phyloP scores from a whole-genome alignment of 2,329 filamentous ascomycete species.

The Penicillium sp. region DNA sequence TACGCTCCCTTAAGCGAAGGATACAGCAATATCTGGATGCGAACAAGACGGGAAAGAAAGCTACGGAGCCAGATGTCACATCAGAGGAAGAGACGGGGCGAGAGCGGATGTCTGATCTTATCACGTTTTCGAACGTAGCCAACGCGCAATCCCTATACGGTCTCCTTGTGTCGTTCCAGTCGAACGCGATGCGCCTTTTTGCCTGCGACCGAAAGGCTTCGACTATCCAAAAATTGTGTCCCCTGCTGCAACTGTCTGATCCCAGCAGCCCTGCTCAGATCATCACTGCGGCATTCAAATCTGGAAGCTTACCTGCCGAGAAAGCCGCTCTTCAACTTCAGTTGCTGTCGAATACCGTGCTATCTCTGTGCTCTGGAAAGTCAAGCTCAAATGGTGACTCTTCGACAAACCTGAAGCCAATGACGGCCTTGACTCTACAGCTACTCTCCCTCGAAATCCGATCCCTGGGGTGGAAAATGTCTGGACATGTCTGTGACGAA shows the following conservation, averaged over 20 bases:
- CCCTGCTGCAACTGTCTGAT: slow-evolving; percentile 33
- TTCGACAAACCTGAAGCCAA: slow-evolving; percentile 24
- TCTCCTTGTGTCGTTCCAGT: slow-evolving; percentile 39
- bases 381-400: slow-evolving; percentile 14
- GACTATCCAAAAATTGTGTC: slow-evolving; percentile 30
- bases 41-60: slow-evolving; percentile 17
- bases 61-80: slow-evolving; percentile 9
- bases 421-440: slow-evolving; percentile 36
- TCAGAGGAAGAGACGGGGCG: slow-evolving; percentile 29
- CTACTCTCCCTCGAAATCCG: slow-evolving; percentile 42
- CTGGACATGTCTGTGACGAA: slow-evolving; percentile 40
- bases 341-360: slow-evolving; percentile 39
- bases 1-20: slow-evolving; percentile 38
- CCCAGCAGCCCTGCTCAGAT: slow-evolving; percentile 39
- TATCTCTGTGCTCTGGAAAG: slow-evolving; percentile 31
- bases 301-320: slow-evolving; percentile 33
- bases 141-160: slow-evolving; percentile 26
- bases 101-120: slow-evolving; percentile 37
- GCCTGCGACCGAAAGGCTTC: slow-evolving; percentile 31
- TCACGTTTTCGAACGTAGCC: slow-evolving; percentile 31
- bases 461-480: slow-evolving; percentile 41
- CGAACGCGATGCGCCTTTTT: slow-evolving; percentile 39
- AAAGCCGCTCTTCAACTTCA: slow-evolving; percentile 45
- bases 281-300: slow-evolving; percentile 37
- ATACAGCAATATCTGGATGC: slow-evolving; percentile 32